phyloP scores from a whole-genome alignment of 257 asterid genomes.

The Rehmannia glutinosa region DNA sequence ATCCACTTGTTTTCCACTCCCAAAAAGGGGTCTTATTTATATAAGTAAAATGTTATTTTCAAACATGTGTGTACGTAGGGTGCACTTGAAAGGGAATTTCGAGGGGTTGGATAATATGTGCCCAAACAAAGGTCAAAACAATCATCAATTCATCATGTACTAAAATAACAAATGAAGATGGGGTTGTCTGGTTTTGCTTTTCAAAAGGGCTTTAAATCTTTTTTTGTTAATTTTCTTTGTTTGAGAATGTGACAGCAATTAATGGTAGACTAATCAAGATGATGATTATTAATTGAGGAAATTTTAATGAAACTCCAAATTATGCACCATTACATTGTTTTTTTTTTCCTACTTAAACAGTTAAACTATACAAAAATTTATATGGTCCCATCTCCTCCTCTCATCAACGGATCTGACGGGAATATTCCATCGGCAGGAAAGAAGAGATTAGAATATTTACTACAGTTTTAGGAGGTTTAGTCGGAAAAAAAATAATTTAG shows the following conservation, averaged over 20 bases:
- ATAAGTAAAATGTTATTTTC: conserved; percentile 17
- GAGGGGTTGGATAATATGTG: conserved; percentile 17
- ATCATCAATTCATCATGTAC: conserved; percentile 34
- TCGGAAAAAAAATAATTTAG: too few species aligned
- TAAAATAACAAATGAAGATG: conserved; percentile 21
- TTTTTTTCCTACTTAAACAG: too few species aligned
- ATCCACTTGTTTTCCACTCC: conserved; percentile 39
- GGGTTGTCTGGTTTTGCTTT: conserved; percentile 26
- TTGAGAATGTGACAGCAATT: conserved; percentile 7
- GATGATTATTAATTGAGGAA: too few species aligned
- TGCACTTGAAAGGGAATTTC: conserved; percentile 5
- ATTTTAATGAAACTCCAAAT: too few species aligned
- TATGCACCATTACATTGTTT: too few species aligned
- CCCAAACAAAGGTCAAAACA: conserved; percentile 34
- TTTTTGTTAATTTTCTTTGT: not conserved
- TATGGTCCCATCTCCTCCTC: too few species aligned
- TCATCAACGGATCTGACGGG: too few species aligned
- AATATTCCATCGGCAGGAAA: too few species aligned
- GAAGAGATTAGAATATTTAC: too few species aligned
- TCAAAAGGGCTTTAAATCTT: conserved; percentile 11
- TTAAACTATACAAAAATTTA: too few species aligned
- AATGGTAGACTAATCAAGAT: too few species aligned
- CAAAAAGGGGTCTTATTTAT: conserved; percentile 19
- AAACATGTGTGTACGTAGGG: conserved; percentile 21
- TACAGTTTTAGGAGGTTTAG: too few species aligned